A percentile compares a stretch with the other conserved stretches of the same genome.
Conservation (phyloP, 495 filamentous ascomycete genomes). For the Neurospora sp. region DNA sequence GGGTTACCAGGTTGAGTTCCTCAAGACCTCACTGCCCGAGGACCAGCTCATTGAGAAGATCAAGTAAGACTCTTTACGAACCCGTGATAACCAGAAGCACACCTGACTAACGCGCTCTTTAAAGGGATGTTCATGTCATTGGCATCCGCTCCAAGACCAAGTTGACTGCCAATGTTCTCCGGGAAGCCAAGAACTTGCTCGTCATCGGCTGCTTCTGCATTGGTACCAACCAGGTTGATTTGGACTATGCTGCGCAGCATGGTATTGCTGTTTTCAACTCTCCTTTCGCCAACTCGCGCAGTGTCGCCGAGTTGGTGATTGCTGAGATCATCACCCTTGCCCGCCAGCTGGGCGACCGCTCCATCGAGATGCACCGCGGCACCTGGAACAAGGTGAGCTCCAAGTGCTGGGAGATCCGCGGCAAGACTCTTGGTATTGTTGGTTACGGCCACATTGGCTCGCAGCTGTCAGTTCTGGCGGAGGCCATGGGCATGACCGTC, state of each 20-base stretch:
- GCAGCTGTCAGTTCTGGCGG: conserved; percentile 89
- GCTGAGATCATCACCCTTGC: conserved; percentile 86
- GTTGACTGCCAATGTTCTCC: conserved; percentile 73
- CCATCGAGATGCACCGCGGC: conserved; percentile 86
- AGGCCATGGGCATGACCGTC: conserved; percentile 95
- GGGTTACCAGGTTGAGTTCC: conserved; percentile 91
- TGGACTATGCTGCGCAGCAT: conserved; percentile 79
- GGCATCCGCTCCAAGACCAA: conserved; percentile 98
- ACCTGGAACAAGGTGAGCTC: conserved; percentile 97
- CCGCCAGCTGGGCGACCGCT: conserved; percentile 86
- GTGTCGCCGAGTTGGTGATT: conserved; percentile 93
- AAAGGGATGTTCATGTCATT: conserved; percentile 90
- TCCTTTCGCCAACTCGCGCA: conserved; percentile 94
- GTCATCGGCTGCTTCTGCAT: conserved; percentile 99
- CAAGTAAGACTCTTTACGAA: conserved; percentile 44
- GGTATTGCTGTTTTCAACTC: conserved; percentile 99
- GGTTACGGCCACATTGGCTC: conserved; percentile 98
- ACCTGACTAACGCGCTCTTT: conserved; percentile 1
- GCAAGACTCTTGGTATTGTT: conserved; percentile 93
- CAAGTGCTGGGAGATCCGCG: conserved; percentile 95
- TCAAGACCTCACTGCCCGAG: conserved; percentile 83
- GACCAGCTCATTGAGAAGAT: conserved; percentile 96
- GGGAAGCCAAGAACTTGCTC: conserved; percentile 84
- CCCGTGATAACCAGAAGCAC: not conserved
- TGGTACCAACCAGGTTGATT: conserved; percentile 95